Evolutionary conservation across 108 stramenopile species (phyloP).

Genomic region (Cyclostephanos invisitatus): DNA sequence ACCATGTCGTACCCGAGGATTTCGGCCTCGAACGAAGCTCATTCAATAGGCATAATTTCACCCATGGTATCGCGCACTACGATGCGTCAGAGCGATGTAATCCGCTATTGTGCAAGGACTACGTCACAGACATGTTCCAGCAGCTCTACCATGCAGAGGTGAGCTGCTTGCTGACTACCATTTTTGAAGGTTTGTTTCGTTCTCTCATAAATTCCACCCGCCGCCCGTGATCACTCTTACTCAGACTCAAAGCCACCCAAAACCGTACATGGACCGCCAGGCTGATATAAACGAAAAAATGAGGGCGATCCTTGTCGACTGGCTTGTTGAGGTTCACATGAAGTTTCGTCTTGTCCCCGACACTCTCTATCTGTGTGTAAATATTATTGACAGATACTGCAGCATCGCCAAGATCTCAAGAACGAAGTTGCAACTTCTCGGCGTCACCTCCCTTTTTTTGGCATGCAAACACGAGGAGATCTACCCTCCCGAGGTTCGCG

Average conservation of each 20-base stretch:
- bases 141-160: conserved; percentile 75
- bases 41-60: conserved; percentile 34
- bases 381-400: conserved; percentile 87
- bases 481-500: conserved; percentile 96
- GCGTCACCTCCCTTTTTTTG: conserved; percentile 94
- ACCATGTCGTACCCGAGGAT: conserved; percentile 36
- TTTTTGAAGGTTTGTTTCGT: not conserved
- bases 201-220: not conserved
- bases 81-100: conserved; percentile 38
- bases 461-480: conserved; percentile 99
- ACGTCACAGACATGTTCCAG: conserved; percentile 87
- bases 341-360: conserved; percentile 89
- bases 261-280: conserved; percentile 77
- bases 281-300: conserved; percentile 86
- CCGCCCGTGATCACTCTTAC: not conserved
- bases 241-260: conserved; percentile 27
- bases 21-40: conserved; percentile 33
- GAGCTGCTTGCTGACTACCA: conserved; percentile 19
- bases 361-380: conserved; percentile 84
- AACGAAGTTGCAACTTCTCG: conserved; percentile 95
- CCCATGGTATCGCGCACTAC: conserved; percentile 47
- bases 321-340: conserved; percentile 95
- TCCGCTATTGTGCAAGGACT: conserved; percentile 45
- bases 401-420: conserved; percentile 70
- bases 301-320: conserved; percentile 90